Evolutionary conservation across 805 yeast genomes (phyloP), one percentile per base, ranked within the genome.

Genomic region (Torulaspora quercuum): DNA sequence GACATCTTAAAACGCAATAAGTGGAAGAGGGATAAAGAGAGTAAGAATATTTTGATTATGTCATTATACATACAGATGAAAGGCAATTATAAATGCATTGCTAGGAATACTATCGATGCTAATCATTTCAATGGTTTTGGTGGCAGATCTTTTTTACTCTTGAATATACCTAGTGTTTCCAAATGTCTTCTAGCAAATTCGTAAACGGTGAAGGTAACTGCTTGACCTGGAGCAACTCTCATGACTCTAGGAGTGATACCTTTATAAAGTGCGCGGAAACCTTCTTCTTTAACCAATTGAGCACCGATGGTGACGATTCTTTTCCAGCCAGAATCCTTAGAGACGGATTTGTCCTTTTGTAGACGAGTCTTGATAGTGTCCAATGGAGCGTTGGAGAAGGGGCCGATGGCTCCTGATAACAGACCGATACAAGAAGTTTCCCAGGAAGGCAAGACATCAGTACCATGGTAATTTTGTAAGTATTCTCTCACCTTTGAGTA

Each of bases 161-260:
- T 37, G 33, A 54, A 50, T 7, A 62, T 10, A 5, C 58, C 63
- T 13, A 45, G 21, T 10, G 50, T 55, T 43, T 73, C 82, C 60
- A 89, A 72, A 33, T 71, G 68, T 14, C 72, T 76, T 64, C 88
- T 82, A 60, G 87, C 83, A 58, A 72, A 82, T 68, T 90, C 98
- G 65, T 90, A 90, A 28, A 92, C 95, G 6, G 97, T 92, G 69
- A 90, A 90, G 11, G 97, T 92, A 39, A 90, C 97, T 38, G 97
- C 97, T 68, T 90, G 98, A 45, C 98, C 98, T 15, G 98, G 97
- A 8, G 98, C 98, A 35, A 90, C 98, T 69, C 98, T 82, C 95
- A 90, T 89, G 52, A 90, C 90, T 70, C 98, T 82, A 52, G 98
- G 98, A 15, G 97, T 88, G 59, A 90, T 90, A 68, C 98, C 98